Evolutionary conservation across 345 rosid species (phyloP).

Genomic region (Rhodamnia argentea): DNA sequence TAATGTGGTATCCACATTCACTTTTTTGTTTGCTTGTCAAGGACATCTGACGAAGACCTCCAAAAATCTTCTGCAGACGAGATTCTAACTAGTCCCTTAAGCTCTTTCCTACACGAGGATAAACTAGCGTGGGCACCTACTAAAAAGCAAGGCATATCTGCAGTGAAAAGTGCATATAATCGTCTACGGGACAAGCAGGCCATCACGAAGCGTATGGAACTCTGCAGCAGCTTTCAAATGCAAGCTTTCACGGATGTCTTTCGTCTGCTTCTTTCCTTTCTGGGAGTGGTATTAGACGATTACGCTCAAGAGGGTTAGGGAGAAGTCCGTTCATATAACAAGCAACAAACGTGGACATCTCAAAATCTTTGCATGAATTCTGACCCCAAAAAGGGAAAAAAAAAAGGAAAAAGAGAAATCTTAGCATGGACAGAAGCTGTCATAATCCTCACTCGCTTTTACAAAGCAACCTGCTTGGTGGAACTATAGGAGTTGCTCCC

Average conservation of each 20-base stretch:
- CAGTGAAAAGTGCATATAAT: not conserved
- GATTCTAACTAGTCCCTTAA: not conserved
- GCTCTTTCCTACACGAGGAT: not conserved
- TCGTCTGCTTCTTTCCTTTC: not conserved
- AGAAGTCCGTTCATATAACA: not conserved
- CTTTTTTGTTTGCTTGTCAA: too few relatives aligned
- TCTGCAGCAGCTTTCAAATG: not conserved
- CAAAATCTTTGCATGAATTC: not conserved
- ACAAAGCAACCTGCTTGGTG: not conserved
- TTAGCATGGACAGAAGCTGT: not conserved
- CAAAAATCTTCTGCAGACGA: too few relatives aligned
- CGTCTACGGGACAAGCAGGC: accelerated
- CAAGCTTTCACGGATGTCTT: not conserved
- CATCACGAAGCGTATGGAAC: not conserved
- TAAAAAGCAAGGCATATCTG: too few relatives aligned
- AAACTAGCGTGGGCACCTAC: too few relatives aligned
- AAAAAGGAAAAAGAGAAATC: not conserved
- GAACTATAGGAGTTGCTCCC: not conserved
- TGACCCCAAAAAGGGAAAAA: too few relatives aligned
- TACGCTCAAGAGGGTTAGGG: not conserved
- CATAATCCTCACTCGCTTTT: not conserved
- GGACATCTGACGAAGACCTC: too few relatives aligned
- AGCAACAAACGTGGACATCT: not conserved
- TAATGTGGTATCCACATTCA: not conserved
- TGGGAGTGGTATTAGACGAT: not conserved